phyloP scores from a whole-genome alignment of 2,329 filamentous ascomycete species.

The Gnomoniopsis smithogilvyi region DNA sequence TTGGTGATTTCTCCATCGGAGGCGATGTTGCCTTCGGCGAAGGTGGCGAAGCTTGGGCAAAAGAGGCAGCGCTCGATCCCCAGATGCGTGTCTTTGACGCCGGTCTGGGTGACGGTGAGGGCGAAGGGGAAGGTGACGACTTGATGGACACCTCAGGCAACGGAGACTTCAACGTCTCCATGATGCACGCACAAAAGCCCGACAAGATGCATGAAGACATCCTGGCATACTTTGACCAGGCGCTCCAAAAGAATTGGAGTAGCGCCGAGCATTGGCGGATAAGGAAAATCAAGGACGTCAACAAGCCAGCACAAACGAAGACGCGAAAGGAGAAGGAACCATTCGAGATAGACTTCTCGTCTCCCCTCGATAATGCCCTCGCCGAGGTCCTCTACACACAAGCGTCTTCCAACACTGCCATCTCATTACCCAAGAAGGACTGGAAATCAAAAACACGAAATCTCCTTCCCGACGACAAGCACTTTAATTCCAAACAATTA shows the following conservation, averaged over 20 bases:
- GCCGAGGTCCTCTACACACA: slow-evolving; percentile 79
- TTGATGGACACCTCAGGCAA: slow-evolving; percentile 60
- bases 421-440: slow-evolving; percentile 87
- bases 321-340: slow-evolving; percentile 92
- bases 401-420: slow-evolving; percentile 74
- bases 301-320: slow-evolving; percentile 60
- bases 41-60: slow-evolving; percentile 93
- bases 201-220: slow-evolving; percentile 86
- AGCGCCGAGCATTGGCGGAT: slow-evolving; percentile 99
- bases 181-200: slow-evolving; percentile 64
- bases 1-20: slow-evolving; percentile 69
- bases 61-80: slow-evolving; percentile 80
- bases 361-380: slow-evolving; percentile 67
- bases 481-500: slow-evolving; percentile 92
- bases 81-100: slow-evolving; percentile 78
- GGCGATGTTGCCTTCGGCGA: slow-evolving; percentile 85
- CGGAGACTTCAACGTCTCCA: slow-evolving; percentile 75
- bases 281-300: slow-evolving; percentile 78
- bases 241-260: slow-evolving; percentile 94
- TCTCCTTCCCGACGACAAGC: slow-evolving; percentile 93
- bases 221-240: slow-evolving; percentile 96
- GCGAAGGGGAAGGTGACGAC: slow-evolving; percentile 49
- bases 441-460: slow-evolving; percentile 94
- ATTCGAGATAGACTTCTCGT: slow-evolving; percentile 88
- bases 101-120: slow-evolving; percentile 54